Conservation (phyloP, 495 filamentous ascomycete genomes). For the Neurospora sp. region DNA sequence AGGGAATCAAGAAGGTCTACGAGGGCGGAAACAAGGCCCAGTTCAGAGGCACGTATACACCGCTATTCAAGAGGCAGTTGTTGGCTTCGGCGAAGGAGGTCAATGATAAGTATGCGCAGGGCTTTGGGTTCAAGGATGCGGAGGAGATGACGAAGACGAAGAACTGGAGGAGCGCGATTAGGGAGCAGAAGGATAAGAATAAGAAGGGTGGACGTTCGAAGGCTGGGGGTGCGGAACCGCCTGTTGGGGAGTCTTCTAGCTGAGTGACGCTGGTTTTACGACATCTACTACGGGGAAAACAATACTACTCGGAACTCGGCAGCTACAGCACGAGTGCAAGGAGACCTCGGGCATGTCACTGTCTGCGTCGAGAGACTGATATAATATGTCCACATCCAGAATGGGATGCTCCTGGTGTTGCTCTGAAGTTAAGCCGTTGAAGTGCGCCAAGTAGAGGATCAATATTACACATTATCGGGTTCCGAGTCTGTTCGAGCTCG, state of each 20-base stretch:
- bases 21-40: constrained; percentile 54
- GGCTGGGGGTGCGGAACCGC: neutral
- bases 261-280: neutral
- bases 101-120: constrained; percentile 67
- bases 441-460: neutral
- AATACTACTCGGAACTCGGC: neutral
- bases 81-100: constrained; percentile 57
- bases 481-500: neutral
- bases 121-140: constrained; percentile 48
- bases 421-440: neutral
- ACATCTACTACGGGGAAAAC: neutral
- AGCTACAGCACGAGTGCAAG: neutral
- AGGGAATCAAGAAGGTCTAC: constrained; percentile 51
- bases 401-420: neutral
- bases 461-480: neutral
- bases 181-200: constrained; percentile 8
- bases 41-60: constrained; percentile 56
- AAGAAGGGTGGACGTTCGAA: constrained; percentile 16
- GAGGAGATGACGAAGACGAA: constrained; percentile 33
- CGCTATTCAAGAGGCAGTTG: constrained; percentile 54
- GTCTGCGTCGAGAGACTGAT: neutral
- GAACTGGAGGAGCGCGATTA: constrained; percentile 24
- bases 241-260: neutral
- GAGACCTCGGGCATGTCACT: neutral
- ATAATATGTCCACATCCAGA: neutral